Evolutionary conservation across 208 protist genomes (phyloP), one percentile per base, ranked within the genome.

Genomic region (Porcisia hertigi): DNA sequence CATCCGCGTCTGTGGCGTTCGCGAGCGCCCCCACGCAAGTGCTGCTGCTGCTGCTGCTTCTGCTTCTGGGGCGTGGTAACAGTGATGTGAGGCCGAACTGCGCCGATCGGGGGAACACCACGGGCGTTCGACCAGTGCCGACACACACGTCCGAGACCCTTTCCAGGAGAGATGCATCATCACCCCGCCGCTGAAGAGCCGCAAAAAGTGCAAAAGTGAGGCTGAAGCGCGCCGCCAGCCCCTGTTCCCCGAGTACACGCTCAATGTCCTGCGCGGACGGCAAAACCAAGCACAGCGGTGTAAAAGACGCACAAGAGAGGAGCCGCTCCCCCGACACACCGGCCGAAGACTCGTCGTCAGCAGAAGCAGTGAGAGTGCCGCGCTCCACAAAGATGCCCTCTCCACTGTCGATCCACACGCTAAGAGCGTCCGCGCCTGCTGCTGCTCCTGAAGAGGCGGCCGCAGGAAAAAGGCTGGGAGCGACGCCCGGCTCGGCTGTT

Each of bases 271-370:
- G 41, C 52, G 78, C n/a, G 16, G 78, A 52, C 30, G 78, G 78
- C 72, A 82, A 36, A 4, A 57, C 49, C 57, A 82, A 69, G 67
- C 78, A 77, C 45, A 82, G 60, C 6, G 78, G 67, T 30, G 43
- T 8, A 20, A 63, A 39, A 52, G 57, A 49, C 4, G 25, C 30
- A 30, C 58, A 60, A 30, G 16, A 30, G 41, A 69, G 43, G 20
- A 54, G 41, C 25, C 23, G n/a, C 45, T 73, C 54, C 52, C 30
- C 72, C 39, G 64, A 49, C 45, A 34, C 36, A 3, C 12, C 45
- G 11, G 58, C 25, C 18, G 45, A 0, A 36, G 25, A n/a, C 36
- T 23, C 69, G 39, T 60, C 57, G 9, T 2, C 30, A 25, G 34
- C 18, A 62, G 47, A 9, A n/a, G 60, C 34, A 55, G 39, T 34